Base-by-base conservation (phyloP, 805 yeast genomes). In the Jamesozyma spencerorum region DNA sequence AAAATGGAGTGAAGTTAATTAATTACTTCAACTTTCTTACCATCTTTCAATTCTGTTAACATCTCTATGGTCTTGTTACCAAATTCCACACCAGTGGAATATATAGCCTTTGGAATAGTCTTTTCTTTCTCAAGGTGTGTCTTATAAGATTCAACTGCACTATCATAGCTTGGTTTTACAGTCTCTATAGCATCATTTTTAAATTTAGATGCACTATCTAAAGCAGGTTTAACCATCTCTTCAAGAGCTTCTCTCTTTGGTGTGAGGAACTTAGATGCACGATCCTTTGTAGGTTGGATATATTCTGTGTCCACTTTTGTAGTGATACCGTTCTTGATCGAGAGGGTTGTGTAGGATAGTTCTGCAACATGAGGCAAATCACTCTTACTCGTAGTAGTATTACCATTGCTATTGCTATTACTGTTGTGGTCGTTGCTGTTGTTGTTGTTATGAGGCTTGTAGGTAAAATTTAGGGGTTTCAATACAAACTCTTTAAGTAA, bases 91-190 rank as follows among this genome's bases (percentile, higher is more conserved):
- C 64, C 62, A 2, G 64, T 60, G 20, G 55, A 47, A 11, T 57
- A 51, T 15, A 60, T 41, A 3, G 64, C 64, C 18, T 53, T 52
- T 28, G 64, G 63, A 13, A 60, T 50, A 31, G 56, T 55, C 31
- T 34, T 39, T 13, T 39, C 28, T 17, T 39, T 34, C 4, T 20
- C 20, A 17, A 39, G 17, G 24, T 39, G 26, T 11, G 55, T 48
- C 42, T 58, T 55, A 40, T 55, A 58, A 3, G 53, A 48, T 17
- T 49, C 49, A 29, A 41, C 29, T 5, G 58, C 55, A 12, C 50
- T 44, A 17, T 50, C 47, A 34, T 46, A 47, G n/a, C 53, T 50
- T 22, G 50, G 52, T 15, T 34, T 34, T 12, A 34, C 18, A 2
- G 41, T 39, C 8, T 43, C 42, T 26, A 26, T 32, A 19, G 43